Conservation (phyloP, 2,329 filamentous ascomycete species). For the Fusarium anthophilum region DNA sequence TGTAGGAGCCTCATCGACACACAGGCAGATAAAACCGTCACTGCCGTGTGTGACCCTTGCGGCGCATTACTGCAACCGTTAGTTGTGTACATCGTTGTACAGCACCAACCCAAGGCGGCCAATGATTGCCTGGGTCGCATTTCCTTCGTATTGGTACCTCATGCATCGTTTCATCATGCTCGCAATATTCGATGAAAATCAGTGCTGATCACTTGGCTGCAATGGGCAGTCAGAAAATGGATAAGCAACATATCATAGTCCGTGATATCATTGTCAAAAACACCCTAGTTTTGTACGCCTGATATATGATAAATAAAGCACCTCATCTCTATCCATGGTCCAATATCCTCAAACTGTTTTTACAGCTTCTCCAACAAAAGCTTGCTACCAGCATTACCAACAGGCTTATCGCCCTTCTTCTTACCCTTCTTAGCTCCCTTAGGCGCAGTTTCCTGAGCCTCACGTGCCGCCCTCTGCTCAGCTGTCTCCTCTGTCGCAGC, state of each 20-base stretch:
- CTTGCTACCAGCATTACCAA: slow-evolving; percentile 70
- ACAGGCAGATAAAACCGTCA: background rate
- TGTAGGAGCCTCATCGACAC: background rate
- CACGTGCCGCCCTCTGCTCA: slow-evolving; percentile 62
- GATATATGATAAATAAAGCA: slow-evolving; percentile 31
- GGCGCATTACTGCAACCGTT: slow-evolving; percentile 3
- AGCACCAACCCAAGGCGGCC: background rate
- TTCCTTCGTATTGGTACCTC: background rate
- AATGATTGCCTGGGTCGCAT: background rate
- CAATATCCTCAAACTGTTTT: background rate
- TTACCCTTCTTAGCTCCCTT: slow-evolving; percentile 55
- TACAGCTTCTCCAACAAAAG: slow-evolving; percentile 68
- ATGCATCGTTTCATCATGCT: background rate
- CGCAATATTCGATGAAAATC: background rate
- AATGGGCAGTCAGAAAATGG: background rate
- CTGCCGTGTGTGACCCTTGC: slow-evolving; percentile 14
- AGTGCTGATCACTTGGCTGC: background rate
- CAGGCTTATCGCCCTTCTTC: slow-evolving; percentile 55
- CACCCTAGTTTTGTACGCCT: slow-evolving; percentile 39
- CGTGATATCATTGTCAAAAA: slow-evolving; percentile 38
- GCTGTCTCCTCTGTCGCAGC: slow-evolving; percentile 69
- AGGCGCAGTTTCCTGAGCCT: slow-evolving; percentile 57
- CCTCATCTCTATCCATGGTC: slow-evolving; percentile 4
- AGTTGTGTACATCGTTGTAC: background rate
- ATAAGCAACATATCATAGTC: slow-evolving; percentile 25